Conservation (phyloP, 345 rosid species). For the Excoecaria cochinchinensis region DNA sequence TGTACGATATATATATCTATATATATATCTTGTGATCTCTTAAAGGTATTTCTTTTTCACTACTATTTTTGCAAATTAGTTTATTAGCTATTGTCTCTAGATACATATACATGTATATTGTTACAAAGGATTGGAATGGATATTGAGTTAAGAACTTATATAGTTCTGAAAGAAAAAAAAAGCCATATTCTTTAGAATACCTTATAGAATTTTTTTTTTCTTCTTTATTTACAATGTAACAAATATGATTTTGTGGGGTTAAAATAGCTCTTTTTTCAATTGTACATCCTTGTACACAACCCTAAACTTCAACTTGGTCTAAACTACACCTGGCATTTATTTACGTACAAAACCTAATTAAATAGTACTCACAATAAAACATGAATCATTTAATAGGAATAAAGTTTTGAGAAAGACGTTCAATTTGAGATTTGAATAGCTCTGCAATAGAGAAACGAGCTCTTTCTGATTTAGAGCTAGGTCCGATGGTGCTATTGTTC, state of each 20-base stretch:
- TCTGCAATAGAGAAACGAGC: slow-evolving; percentile 49
- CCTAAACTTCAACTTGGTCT: neutral
- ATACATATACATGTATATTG: too few species aligned
- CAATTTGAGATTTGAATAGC: slow-evolving; percentile 44
- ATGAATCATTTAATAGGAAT: slow-evolving; percentile 35
- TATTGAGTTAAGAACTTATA: too few species aligned
- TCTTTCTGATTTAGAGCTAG: slow-evolving; percentile 3
- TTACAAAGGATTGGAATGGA: too few species aligned
- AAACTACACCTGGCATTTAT: neutral
- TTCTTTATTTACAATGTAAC: neutral
- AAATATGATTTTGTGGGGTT: neutral
- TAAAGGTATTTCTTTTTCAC: too few species aligned
- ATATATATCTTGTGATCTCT: too few species aligned
- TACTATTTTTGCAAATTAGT: too few species aligned
- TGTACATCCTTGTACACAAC: neutral
- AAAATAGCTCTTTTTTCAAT: neutral
- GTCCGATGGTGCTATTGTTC: slow-evolving; percentile 19
- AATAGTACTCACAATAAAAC: too few species aligned
- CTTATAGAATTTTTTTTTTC: too few species aligned
- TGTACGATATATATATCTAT: too few species aligned
- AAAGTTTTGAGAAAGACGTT: slow-evolving; percentile 51
- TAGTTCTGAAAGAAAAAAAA: too few species aligned
- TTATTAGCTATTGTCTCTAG: too few species aligned
- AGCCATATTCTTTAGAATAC: too few species aligned
- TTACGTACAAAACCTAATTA: neutral